phyloP scores from a whole-genome alignment of 305 asterid genomes.

The Fraxinus ornus region DNA sequence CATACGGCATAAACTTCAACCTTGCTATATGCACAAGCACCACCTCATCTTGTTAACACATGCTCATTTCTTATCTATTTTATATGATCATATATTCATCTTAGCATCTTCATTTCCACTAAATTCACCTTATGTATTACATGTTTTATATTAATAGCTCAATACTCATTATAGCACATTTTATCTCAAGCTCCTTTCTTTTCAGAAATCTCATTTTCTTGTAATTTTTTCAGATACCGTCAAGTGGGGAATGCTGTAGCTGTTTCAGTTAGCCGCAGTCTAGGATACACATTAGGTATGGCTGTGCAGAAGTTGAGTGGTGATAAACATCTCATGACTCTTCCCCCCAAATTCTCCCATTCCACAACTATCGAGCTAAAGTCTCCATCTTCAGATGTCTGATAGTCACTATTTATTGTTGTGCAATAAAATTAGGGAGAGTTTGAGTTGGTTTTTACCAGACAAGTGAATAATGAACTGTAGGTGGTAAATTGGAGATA shows the following conservation, averaged over 20 bases:
- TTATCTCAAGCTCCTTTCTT: background rate
- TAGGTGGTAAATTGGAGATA: conserved; percentile 4
- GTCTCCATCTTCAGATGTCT: conserved; percentile 7
- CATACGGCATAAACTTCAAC: background rate
- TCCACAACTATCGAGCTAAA: conserved; percentile 42
- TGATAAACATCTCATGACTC: conserved; percentile 49
- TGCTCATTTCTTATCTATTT: background rate
- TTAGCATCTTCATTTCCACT: background rate
- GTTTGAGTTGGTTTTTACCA: background rate
- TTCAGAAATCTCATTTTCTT: background rate
- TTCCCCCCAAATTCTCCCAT: conserved; percentile 64
- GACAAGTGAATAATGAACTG: background rate
- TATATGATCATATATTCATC: background rate
- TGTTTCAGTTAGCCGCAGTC: conserved; percentile 66
- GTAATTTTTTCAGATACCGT: conserved; percentile 45
- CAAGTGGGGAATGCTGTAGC: conserved; percentile 90
- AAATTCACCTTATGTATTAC: background rate
- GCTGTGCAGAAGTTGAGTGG: conserved; percentile 59
- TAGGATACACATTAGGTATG: conserved; percentile 65
- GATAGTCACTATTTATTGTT: conserved; percentile 14
- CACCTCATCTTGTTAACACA: background rate
- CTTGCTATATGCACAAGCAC: background rate
- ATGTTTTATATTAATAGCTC: background rate
- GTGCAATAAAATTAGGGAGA: conserved; percentile 1
- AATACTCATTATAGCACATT: background rate